Base-by-base conservation (phyloP, 768 basidiomycete species). In the Coprinopsis marcescibilis region DNA sequence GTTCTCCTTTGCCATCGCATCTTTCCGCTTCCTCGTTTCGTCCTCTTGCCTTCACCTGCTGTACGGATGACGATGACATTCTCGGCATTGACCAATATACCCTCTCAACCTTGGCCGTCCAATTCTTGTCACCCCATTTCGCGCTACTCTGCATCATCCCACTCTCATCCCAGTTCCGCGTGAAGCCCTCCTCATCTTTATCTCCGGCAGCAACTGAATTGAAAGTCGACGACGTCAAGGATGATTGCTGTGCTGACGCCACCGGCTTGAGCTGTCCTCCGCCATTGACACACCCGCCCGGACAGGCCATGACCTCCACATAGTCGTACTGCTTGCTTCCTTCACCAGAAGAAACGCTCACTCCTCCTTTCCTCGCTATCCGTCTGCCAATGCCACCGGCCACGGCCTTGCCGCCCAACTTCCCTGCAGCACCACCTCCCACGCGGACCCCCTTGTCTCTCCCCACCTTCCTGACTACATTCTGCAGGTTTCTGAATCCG, bases 301-400 rank as follows among this genome's bases (percentile, higher is more conserved):
- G 96, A 69, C 96, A 99, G 26, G 96, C 96, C 96, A 99, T 98
- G 52, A 99, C 92, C 60, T 96, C 93, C 32, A 95, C 83, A 63
- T 92, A 96, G 67, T 95, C 91, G 61, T 90, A 90, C 34, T 73
- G 69, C 50, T 62, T 67, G 43, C 75, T 72, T 32, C 58, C 59
- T 10, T 63, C 67, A 36, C 55, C 60, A n/a, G 10, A 25, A 6
- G 25, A 33, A 63, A 62, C 43, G 56, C 65, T 38, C 30, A 45
- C 30, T 36, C 58, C 12, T 57, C 63, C 51, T 57, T 64, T 65
- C 33, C 62, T 46, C 27, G 38, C 58, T 17, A 61, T 60, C 51
- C 62, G 62, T 58, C 66, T 53, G 35, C 52, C 51, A 23, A 49
- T 38, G 40, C 53, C 48, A 12, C 39, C 56, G 56, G 45, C 62